phyloP scores from a whole-genome alignment of 176 grass and related monocot species.

The Alopecurus myosuroides region DNA sequence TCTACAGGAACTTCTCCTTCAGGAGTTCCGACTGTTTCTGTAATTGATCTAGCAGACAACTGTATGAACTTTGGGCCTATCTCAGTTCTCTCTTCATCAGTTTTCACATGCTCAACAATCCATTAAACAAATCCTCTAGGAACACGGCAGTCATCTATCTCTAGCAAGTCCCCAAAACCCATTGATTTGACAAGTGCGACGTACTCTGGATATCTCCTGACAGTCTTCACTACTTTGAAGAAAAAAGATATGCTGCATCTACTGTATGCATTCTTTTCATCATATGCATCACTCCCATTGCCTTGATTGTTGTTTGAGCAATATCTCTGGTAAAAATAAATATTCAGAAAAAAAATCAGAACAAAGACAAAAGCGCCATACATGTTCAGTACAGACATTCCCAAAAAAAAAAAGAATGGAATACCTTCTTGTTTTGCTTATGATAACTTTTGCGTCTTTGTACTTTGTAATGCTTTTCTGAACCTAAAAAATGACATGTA shows the following conservation, averaged over 20 bases:
- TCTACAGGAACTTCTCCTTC: too few species aligned
- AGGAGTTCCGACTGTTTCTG: too few species aligned
- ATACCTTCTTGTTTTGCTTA: too few species aligned
- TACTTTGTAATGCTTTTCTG: too few species aligned
- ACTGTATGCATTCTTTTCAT: not conserved
- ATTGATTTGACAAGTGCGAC: not conserved
- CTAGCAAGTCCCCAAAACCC: not conserved
- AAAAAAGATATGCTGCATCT: not conserved
- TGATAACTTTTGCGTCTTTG: too few species aligned
- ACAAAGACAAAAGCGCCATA: too few species aligned
- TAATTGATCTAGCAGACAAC: not conserved
- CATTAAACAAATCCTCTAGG: not conserved
- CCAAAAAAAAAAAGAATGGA: too few species aligned
- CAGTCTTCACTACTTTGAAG: not conserved
- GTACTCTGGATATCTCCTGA: not conserved
- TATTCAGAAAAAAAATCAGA: too few species aligned
- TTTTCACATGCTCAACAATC: not conserved
- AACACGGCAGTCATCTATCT: not conserved
- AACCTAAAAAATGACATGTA: too few species aligned
- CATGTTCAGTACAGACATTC: too few species aligned
- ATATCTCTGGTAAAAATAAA: too few species aligned
- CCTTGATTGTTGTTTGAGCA: too few species aligned
- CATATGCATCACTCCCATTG: not conserved
- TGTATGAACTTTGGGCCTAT: not conserved
- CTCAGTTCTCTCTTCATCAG: rapidly evolving